phyloP scores from a whole-genome alignment of 1,284 basidiomycete genomes.

The Boletus sp. region DNA sequence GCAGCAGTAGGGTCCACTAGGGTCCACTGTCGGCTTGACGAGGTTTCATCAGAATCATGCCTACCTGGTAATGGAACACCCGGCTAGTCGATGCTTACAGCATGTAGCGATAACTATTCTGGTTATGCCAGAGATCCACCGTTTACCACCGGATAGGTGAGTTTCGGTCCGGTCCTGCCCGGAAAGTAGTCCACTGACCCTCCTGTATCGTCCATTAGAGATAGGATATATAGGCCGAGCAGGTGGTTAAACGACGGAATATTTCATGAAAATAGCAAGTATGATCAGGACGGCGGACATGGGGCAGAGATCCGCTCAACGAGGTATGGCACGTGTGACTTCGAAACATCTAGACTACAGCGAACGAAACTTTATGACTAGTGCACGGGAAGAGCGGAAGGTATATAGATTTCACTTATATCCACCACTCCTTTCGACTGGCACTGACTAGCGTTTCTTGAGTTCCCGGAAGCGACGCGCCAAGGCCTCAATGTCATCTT shows the following conservation, averaged over 20 bases:
- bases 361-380: conserved; percentile 15
- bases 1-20: background rate
- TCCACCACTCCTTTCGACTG: background rate
- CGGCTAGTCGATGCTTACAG: conserved; percentile 5
- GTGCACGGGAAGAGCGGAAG: background rate
- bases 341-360: conserved; percentile 12
- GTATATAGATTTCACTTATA: conserved; percentile 1
- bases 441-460: conserved; percentile 65
- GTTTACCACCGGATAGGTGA: background rate
- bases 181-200: background rate
- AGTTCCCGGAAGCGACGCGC: conserved; percentile 76
- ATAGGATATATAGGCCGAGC: background rate
- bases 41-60: conserved; percentile 6
- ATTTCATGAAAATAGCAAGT: background rate
- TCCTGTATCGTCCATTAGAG: background rate
- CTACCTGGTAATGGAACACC: conserved; percentile 3
- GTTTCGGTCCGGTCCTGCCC: background rate
- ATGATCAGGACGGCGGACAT: conserved; percentile 27
- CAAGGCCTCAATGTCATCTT: conserved; percentile 75
- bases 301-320: background rate
- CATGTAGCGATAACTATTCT: conserved; percentile 9
- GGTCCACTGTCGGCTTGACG: conserved; percentile 14
- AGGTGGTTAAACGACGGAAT: background rate
- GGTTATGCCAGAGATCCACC: background rate
- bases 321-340: conserved; percentile 16